These are phyloP conservation scores for Blastobotrys ciferrii DNA, from an alignment of 1,139 yeast species.

Conservation along the genomic window DNA sequence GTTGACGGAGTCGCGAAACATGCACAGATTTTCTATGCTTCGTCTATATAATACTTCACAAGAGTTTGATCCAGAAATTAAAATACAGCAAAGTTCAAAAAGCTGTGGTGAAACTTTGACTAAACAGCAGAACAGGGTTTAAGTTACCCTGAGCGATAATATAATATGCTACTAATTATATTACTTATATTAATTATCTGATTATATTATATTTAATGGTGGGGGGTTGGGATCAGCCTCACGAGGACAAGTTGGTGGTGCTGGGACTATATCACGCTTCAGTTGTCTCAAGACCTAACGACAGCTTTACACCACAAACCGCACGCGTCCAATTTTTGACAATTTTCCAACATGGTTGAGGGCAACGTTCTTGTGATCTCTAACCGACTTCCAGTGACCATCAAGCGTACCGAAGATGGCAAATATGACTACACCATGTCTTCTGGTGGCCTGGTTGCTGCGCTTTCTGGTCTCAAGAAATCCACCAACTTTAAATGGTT, in stretches of 20 bases:
- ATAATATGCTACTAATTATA: too few species aligned
- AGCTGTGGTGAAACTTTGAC: too few species aligned
- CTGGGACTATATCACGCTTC: neutral
- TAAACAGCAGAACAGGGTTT: too few species aligned
- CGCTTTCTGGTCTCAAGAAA: slow-evolving; percentile 86
- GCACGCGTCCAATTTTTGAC: neutral
- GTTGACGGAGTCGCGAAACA: too few species aligned
- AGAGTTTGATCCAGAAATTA: too few species aligned
- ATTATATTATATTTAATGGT: too few species aligned
- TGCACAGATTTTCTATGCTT: too few species aligned
- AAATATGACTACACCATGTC: slow-evolving; percentile 77
- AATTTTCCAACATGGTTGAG: slow-evolving; percentile 16
- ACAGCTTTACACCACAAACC: neutral
- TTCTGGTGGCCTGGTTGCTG: slow-evolving; percentile 96
- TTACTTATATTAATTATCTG: too few species aligned
- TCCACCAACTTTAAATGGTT: slow-evolving; percentile 91
- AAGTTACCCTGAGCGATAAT: too few species aligned
- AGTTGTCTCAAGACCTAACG: neutral
- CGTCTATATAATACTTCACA: too few species aligned
- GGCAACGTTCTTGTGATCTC: slow-evolving; percentile 88
- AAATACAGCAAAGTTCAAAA: too few species aligned
- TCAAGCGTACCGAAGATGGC: slow-evolving; percentile 65
- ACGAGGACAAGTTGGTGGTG: neutral
- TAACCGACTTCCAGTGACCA: slow-evolving; percentile 92
- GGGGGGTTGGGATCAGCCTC: neutral